Conservation (phyloP, 371 early-diverging fungal species). For the Apophysomyces ossiformis region DNA sequence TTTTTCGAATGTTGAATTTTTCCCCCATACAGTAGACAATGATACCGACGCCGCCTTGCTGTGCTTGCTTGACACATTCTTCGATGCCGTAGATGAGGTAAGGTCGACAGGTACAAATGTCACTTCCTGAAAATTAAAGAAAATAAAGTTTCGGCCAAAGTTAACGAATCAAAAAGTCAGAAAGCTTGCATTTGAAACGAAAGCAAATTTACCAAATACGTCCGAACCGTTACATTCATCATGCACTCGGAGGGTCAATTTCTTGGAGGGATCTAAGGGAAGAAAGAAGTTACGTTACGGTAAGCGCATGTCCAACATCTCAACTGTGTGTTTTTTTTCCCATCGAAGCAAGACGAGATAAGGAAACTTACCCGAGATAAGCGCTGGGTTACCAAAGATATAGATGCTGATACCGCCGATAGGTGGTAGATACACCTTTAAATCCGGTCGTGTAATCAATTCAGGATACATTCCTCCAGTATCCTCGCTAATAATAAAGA, state of each 20-base stretch:
- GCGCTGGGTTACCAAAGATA: conserved; percentile 89
- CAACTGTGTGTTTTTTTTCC: neutral
- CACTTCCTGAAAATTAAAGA: conserved; percentile 53
- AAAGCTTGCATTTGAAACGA: too few relatives aligned
- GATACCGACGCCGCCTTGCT: conserved; percentile 92
- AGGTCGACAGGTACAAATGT: conserved; percentile 95
- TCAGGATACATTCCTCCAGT: conserved; percentile 95
- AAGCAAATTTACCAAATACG: conserved; percentile 75
- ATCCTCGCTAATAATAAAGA: conserved; percentile 52
- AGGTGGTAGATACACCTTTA: conserved; percentile 94
- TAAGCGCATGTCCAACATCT: neutral
- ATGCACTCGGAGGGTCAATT: conserved; percentile 89
- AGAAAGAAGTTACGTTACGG: neutral
- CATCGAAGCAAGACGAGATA: too few relatives aligned
- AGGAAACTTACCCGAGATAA: conserved; percentile 57
- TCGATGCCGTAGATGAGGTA: conserved; percentile 94
- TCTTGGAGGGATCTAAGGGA: conserved; percentile 74
- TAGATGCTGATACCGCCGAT: conserved; percentile 95
- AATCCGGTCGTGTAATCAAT: conserved; percentile 91
- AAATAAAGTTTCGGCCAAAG: conserved; percentile 21
- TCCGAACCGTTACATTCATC: conserved; percentile 95
- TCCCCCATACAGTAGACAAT: conserved; percentile 84
- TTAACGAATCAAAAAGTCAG: too few relatives aligned
- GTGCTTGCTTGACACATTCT: conserved; percentile 89
- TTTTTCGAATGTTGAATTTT: neutral